Base-by-base conservation (phyloP, 371 early-diverging fungal genomes). In the Mortierella sp. region DNA sequence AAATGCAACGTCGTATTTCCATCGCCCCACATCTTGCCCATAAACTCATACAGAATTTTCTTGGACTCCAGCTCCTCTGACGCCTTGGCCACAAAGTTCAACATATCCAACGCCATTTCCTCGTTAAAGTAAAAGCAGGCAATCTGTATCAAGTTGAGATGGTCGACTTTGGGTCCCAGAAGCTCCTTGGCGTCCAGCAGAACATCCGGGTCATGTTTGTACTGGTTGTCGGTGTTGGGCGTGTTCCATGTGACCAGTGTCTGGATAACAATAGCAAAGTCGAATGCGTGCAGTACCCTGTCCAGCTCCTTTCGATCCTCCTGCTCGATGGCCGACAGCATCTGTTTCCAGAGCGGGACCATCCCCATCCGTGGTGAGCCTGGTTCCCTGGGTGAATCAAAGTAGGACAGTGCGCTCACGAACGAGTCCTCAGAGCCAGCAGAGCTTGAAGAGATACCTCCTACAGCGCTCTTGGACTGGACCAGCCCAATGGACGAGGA, bases 1-100 rank as follows among this genome's bases (percentile, higher is more conserved):
- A 96, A 74, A 77, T 95, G 95, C 48, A 96, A 85, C 4, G 91
- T 90, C 0, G 95, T 93, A 83, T 95, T 94, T 16, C 95, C 94
- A 80, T 92, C 83, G 70, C 91, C 91, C 93, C 94, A 96, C 44
- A 93, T 85, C 76, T 92, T 90, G 72, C 93, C 91, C 88, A 96
- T 89, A 83, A 94, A 95, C 70, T 92, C 93, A 76, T 89, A 91
- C n/a, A 93, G 89, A 16, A 94, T 89, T 76, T 92, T 91, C 71
- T 90, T 89, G 4, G 92, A 89, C 58, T 90, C 90, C 70, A 92
- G 90, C 54, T 89, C 90, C 48, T 92, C 90, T 1, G 93, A 92
- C 8, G 89, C 88, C 32, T 78, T 86, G 21, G 87, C 86, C 14
- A 94, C 91, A 80, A 91, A 94, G 41, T 93, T 88, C n/a, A 94